Evolutionary conservation across 2,329 filamentous ascomycete genomes (phyloP), one percentile per base, ranked within the genome.

Genomic region (Hypomyces rosellus): DNA sequence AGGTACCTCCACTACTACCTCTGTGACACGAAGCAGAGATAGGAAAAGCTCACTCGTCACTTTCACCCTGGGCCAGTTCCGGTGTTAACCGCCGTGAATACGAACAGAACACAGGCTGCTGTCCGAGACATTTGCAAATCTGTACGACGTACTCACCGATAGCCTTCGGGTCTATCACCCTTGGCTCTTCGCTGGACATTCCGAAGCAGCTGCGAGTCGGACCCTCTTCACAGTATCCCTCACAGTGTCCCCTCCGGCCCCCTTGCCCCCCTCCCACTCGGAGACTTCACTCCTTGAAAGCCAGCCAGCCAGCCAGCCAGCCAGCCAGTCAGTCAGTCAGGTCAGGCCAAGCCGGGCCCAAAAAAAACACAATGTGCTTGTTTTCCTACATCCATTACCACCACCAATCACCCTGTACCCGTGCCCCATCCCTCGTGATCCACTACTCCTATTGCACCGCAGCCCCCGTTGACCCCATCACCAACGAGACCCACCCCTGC

Each of bases 301-400:
- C 25, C 25, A 8, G 25, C 25, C 9, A 7, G 25, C 25, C 25
- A 30, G 25, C 6, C 25, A 11, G 9, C 6, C 6, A 30, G 25
- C 25, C 6, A 30, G 25, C 22, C 22, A 25, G 22, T 7, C 22
- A 25, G 22, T n/a, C n/a, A n/a, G 20, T 20, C 20, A 20, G 20
- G 20, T 20, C 20, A 20, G 20, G 20, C 20, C 20, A 20, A 20
- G 20, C 20, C 20, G 5, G 20, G 20, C 20, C 20, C 20, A 20
- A 3, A n/a, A n/a, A 36, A 22, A 34, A 16, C 34, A 48, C 41
- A 38, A 80, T 80, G 77, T 79, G 76, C 57, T 70, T 66, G 53
- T 73, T 72, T 62, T 72, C 74, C 54, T 74, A 74, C 57, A 65
- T 76, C 39, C 75, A 79, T 58, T 71, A 76, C 59, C 76, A 80